Base-by-base conservation (phyloP, 331 rosid species). In the Acacia pycnantha region DNA sequence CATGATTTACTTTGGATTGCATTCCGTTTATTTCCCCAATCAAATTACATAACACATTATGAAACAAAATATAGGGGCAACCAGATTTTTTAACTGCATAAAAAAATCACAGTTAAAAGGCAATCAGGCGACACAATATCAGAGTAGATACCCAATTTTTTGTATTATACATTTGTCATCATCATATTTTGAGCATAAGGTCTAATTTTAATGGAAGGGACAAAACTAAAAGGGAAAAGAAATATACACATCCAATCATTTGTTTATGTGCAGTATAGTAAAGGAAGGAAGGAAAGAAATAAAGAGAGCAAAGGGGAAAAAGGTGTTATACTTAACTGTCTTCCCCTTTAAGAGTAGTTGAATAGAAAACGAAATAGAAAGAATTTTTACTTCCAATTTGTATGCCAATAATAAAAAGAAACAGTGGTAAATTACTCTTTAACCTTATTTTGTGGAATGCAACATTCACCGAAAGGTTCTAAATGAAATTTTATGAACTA, bases 131-230 rank as follows among this genome's bases (percentile, higher is more conserved):
- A 61, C 1, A 11, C 67, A 61, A 61, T 65, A 78, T 41, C 2
- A 8, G 64, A 41, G 27, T 64, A 40, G 8, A 64, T 50, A 40
- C 71, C 26, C 64, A 24, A 21, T 21, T 27, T 10, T 71, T 43
- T 40, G 27, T 43, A 50, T 48, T 48, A 41, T 51, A 27, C 40
- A 66, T 44, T 29, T 46, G 56, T 64, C 58, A 18, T 56, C 15
- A 48, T 69, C 71, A 62, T 22, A 73, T 33, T 48, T 33, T 73
- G 79, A 77, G 74, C 72, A 37, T 31, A 40, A 76, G 11, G 73
- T 82, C 53, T 1, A 10, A 5, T 5, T 70, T 59, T 8, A 46
- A 72, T 71, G 47, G 61, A 73, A 26, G 74, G 40, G 43, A 12
- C 40, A 46, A 69, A 71, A 35, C 21, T 29, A 62, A 11, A 62